Conservation (phyloP, 495 filamentous ascomycete genomes). For the Neurospora intermedia region DNA sequence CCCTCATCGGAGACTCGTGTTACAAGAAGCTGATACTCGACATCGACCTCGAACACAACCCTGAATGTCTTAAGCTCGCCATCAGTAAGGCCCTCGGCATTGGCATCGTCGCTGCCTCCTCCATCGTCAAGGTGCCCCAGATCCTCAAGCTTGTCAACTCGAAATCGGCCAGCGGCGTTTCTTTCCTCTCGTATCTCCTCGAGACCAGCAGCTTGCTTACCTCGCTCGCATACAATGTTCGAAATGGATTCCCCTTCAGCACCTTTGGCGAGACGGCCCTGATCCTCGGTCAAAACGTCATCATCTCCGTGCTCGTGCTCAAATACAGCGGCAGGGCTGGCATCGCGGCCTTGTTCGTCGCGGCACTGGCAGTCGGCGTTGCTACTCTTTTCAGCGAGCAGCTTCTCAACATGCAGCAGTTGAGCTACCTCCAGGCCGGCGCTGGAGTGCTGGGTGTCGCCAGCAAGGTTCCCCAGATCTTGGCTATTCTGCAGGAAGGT, state of each 20-base stretch:
- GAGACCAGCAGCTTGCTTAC: slow-evolving; percentile 80
- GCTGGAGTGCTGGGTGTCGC: slow-evolving; percentile 73
- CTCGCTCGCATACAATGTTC: slow-evolving; percentile 77
- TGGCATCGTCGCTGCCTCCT: slow-evolving; percentile 77
- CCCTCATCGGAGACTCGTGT: slow-evolving; percentile 72
- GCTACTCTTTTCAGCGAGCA: slow-evolving; percentile 58
- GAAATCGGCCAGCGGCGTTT: slow-evolving; percentile 68
- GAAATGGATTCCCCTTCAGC: slow-evolving; percentile 86
- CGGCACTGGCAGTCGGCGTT: slow-evolving; percentile 53
- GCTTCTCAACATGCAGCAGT: slow-evolving; percentile 54
- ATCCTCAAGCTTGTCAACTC: slow-evolving; percentile 81
- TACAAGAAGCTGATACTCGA: slow-evolving; percentile 74
- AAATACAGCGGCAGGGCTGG: slow-evolving; percentile 54
- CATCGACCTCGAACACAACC: slow-evolving; percentile 56
- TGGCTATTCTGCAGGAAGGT: slow-evolving; percentile 68
- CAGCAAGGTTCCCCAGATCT: slow-evolving; percentile 89
- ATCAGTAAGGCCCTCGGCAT: slow-evolving; percentile 88
- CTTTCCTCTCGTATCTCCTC: slow-evolving; percentile 81
- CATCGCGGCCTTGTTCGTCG: slow-evolving; percentile 63
- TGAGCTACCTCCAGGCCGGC: slow-evolving; percentile 73
- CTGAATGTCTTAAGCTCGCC: slow-evolving; percentile 68
- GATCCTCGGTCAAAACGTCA: slow-evolving; percentile 83
- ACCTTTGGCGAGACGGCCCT: slow-evolving; percentile 91
- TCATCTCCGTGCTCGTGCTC: slow-evolving; percentile 75
- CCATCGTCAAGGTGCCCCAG: slow-evolving; percentile 91